phyloP scores from a whole-genome alignment of 495 filamentous ascomycete species.

The Penicillium alfredii region DNA sequence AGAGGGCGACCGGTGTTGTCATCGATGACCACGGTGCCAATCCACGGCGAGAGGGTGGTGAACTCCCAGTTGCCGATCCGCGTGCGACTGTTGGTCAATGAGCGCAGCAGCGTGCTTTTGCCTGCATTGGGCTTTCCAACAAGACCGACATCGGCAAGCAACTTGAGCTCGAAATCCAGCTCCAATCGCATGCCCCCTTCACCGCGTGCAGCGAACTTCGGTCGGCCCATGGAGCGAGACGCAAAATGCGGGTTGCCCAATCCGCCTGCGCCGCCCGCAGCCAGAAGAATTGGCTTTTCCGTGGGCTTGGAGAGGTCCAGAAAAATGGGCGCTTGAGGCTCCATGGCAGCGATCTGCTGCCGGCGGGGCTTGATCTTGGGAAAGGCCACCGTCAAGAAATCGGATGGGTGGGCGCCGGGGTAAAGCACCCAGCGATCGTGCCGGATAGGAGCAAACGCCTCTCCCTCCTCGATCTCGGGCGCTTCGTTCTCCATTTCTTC shows the following conservation, averaged over 20 bases:
- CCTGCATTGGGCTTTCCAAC: slow-evolving; percentile 95
- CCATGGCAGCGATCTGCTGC: slow-evolving; percentile 51
- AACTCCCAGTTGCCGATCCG: slow-evolving; percentile 95
- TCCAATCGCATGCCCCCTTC: slow-evolving; percentile 70
- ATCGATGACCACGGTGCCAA: slow-evolving; percentile 91
- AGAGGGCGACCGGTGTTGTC: slow-evolving; percentile 65
- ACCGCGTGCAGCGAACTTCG: slow-evolving; percentile 83
- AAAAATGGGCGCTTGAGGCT: slow-evolving; percentile 64
- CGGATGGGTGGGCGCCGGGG: slow-evolving; percentile 61
- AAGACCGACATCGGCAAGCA: slow-evolving; percentile 89
- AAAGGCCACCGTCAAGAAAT: slow-evolving; percentile 56
- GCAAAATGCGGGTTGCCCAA: slow-evolving; percentile 92
- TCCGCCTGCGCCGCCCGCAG: slow-evolving; percentile 81
- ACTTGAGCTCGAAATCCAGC: slow-evolving; percentile 86
- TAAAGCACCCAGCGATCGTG: slow-evolving; percentile 83
- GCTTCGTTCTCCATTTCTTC: too few species aligned
- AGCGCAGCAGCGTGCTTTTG: slow-evolving; percentile 86
- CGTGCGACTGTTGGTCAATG: slow-evolving; percentile 76
- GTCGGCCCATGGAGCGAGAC: slow-evolving; percentile 58
- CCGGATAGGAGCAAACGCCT: slow-evolving; percentile 25
- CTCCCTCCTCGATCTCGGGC: slow-evolving; percentile 21
- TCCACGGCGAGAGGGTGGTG: slow-evolving; percentile 88
- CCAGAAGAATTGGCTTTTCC: slow-evolving; percentile 78
- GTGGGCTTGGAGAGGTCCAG: slow-evolving; percentile 80
- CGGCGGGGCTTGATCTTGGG: slow-evolving; percentile 52